A percentile compares a stretch with the other conserved stretches of the same genome.
phyloP scores from a whole-genome alignment of 2,329 filamentous ascomycete species.

The Ceratocystis papillata region DNA sequence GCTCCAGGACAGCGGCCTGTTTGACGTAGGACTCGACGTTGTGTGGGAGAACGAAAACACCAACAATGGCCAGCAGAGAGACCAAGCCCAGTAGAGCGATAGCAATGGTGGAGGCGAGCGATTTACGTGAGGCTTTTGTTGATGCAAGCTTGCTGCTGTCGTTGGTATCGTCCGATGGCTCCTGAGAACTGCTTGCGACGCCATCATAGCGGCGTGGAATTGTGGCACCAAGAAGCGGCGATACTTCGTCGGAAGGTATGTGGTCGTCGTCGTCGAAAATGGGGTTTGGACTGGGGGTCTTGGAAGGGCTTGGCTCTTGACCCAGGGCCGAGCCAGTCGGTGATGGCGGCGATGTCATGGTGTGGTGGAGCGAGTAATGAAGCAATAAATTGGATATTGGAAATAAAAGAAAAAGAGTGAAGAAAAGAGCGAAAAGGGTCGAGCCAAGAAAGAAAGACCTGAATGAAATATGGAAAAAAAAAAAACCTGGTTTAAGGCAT shows the following conservation, averaged over 20 bases:
- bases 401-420: not conserved
- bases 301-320: not conserved
- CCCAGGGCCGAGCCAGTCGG: not conserved
- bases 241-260: constrained; percentile 35
- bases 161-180: constrained; percentile 23
- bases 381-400: not conserved
- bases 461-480: not conserved
- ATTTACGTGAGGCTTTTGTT: constrained; percentile 33
- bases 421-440: not conserved
- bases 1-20: constrained; percentile 68
- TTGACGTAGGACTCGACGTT: constrained; percentile 78
- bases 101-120: constrained; percentile 62
- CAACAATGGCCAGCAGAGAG: constrained; percentile 57
- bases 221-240: constrained; percentile 40
- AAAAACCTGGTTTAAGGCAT: not conserved
- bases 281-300: constrained; percentile 6
- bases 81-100: constrained; percentile 53
- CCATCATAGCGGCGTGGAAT: constrained; percentile 35
- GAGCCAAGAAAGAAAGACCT: not conserved
- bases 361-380: not conserved
- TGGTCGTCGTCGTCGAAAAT: constrained; percentile 28
- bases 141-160: constrained; percentile 23
- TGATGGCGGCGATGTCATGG: constrained; percentile 4
- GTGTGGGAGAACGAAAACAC: constrained; percentile 72
- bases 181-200: constrained; percentile 29